Evolutionary conservation across 148 eudicot species (phyloP), one percentile per base, ranked within the genome.

Genomic region (Talinum fruticosum): DNA sequence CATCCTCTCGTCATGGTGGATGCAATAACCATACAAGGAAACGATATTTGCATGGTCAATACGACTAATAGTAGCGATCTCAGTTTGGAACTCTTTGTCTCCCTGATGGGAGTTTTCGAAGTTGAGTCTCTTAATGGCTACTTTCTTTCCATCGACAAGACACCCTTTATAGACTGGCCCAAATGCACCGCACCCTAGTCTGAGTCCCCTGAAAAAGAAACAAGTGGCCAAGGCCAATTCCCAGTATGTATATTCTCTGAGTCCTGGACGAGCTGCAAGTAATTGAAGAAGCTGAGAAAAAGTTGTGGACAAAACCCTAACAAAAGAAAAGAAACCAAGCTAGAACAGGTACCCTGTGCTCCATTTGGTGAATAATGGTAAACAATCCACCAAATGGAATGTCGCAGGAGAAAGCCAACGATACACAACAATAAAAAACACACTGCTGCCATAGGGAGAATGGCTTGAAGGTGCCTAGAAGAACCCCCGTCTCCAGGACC

Each of bases 91-190:
- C 45, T 68, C 45, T 10, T 13, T 15, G 19, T 65, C 32, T 70
- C 44, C 74, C 47, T 21, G 47, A 1, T 41, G 13, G 12, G 47
- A 62, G 33, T 66, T 74, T n/a, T 10, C 38, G 3, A 38, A 51
- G 72, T 75, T 79, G 49, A 83, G 72, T 37, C 72, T 71, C 67
- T 79, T 83, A n/a, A 75, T 53, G n/a, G 59, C 59, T 10, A 53
- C 59, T 53, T 53, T 18, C n/a, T 15, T 18, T 5, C 59, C 59
- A 53, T 53, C n/a, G 5, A 15, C 23, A 16, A 53, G 24, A 16
- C 59, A 41, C 14, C 47, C 47, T 41, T 41, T 41, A 14, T 41
- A 41, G 47, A 41, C 47, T 8, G 8, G 47, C 18, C 59, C 59
- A 53, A 53, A 53, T 53, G 23, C 59, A 53, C 59, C 59, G 2